These are phyloP conservation scores for Botrytis deweyae DNA, from an alignment of 2,329 filamentous ascomycete genomes.

Conservation along the genomic window DNA sequence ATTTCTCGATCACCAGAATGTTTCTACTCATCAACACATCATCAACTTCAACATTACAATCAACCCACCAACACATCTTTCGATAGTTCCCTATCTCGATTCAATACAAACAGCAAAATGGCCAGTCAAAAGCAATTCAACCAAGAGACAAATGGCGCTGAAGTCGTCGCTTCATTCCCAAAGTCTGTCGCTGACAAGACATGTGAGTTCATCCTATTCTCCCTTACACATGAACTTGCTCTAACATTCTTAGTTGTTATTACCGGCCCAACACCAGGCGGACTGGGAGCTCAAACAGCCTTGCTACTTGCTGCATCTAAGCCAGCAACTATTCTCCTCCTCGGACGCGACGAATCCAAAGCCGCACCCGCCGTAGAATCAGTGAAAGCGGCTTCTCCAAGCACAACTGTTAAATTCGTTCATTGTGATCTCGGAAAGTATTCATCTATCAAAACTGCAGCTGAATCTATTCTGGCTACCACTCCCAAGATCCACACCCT, in stretches of 20 bases:
- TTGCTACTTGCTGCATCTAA: constrained; percentile 28
- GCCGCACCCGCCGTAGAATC: constrained; percentile 12
- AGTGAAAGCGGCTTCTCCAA: constrained; percentile 20
- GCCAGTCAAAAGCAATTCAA: not conserved
- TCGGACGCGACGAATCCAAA: constrained; percentile 21
- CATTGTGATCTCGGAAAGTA: constrained; percentile 42
- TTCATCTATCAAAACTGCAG: constrained; percentile 43
- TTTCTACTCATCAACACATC: not conserved
- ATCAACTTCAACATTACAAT: not conserved
- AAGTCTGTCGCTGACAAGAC: constrained; percentile 23
- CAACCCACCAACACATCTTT: not conserved
- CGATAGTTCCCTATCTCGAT: not conserved
- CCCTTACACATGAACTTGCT: not conserved
- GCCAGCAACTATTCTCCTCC: constrained; percentile 23
- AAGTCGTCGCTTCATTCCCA: constrained; percentile 26
- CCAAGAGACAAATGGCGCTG: constrained; percentile 20
- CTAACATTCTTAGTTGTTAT: constrained; percentile 27
- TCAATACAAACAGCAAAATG: not conserved
- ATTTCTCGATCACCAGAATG: not conserved
- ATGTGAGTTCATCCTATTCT: constrained; percentile 12
- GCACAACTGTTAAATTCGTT: constrained; percentile 17
- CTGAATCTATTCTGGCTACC: constrained; percentile 38
- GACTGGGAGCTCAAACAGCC: constrained; percentile 22
- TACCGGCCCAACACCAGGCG: constrained; percentile 21
- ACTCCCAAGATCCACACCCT: constrained; percentile 44